Conservation (phyloP, 768 basidiomycete genomes). For the Tephrocybe sp. region DNA sequence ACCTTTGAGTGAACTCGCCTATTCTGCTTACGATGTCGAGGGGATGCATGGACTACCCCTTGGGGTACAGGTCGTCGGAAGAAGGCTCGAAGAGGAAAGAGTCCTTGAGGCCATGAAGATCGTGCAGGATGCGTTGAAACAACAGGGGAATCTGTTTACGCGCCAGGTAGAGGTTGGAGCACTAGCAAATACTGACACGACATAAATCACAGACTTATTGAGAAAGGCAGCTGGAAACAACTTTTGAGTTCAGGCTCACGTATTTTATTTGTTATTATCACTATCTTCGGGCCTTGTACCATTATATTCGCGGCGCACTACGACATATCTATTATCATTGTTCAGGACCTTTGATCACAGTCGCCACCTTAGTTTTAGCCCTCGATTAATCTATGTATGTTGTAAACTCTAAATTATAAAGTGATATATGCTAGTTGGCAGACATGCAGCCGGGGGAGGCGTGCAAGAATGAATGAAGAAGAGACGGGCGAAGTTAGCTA, state of each 20-base stretch:
- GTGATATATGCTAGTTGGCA: not conserved
- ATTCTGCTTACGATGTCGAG: constrained; percentile 52
- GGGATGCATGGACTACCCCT: constrained; percentile 69
- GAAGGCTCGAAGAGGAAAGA: constrained; percentile 69
- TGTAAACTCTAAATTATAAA: not conserved
- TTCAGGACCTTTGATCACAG: not conserved
- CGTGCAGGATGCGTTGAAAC: constrained; percentile 33
- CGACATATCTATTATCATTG: not conserved
- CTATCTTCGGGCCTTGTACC: constrained; percentile 8
- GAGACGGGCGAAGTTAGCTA: too few species aligned
- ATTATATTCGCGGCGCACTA: not conserved
- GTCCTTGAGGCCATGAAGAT: constrained; percentile 69
- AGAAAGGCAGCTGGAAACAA: not conserved
- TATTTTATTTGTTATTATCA: constrained; percentile 15
- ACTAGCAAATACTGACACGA: not conserved
- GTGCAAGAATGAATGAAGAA: too few species aligned
- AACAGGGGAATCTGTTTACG: constrained; percentile 24
- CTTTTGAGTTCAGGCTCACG: not conserved
- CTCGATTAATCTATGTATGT: not conserved
- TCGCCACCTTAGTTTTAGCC: constrained; percentile 3
- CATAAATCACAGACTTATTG: not conserved
- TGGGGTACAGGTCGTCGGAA: constrained; percentile 63
- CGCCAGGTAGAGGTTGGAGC: constrained; percentile 1
- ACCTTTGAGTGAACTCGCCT: constrained; percentile 21
- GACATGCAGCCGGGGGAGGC: too few species aligned